Conservation (phyloP, 2,329 filamentous ascomycete species). For the Boeremia lycopersici region DNA sequence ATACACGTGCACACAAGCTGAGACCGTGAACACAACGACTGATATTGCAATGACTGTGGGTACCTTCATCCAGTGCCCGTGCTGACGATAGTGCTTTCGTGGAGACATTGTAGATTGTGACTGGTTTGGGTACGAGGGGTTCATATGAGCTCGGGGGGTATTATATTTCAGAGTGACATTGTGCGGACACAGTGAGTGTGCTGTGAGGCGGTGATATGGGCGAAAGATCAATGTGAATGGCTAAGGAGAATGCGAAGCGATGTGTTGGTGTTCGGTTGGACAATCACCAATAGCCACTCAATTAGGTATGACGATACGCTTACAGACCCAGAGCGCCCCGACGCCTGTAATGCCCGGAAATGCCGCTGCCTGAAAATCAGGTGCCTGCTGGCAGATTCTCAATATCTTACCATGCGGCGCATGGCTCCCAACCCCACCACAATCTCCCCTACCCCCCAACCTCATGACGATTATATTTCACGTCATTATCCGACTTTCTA, state of each 20-base stretch:
- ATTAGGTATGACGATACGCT: not conserved
- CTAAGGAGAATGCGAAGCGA: too few species aligned
- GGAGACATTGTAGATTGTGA: not conserved
- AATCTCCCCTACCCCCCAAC: not conserved
- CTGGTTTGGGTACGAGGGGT: not conserved
- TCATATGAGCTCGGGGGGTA: not conserved
- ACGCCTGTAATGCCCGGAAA: not conserved
- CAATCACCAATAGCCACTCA: not conserved
- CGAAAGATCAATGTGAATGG: too few species aligned
- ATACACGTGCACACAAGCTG: not conserved
- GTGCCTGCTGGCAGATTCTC: too few species aligned
- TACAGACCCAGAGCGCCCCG: too few species aligned
- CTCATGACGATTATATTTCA: not conserved
- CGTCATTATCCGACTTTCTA: not conserved
- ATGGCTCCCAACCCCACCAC: not conserved
- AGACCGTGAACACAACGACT: not conserved
- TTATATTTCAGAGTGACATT: not conserved
- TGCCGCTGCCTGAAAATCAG: not conserved
- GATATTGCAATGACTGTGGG: not conserved
- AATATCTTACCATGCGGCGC: too few species aligned
- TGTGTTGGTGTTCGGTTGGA: too few species aligned
- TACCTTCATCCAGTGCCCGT: not conserved
- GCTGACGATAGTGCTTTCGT: not conserved
- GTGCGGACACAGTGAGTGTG: not conserved
- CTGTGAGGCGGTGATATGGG: too few species aligned